These are phyloP conservation scores for Linum usitatissimum DNA, from an alignment of 345 rosid genomes.

Conservation along the genomic window DNA sequence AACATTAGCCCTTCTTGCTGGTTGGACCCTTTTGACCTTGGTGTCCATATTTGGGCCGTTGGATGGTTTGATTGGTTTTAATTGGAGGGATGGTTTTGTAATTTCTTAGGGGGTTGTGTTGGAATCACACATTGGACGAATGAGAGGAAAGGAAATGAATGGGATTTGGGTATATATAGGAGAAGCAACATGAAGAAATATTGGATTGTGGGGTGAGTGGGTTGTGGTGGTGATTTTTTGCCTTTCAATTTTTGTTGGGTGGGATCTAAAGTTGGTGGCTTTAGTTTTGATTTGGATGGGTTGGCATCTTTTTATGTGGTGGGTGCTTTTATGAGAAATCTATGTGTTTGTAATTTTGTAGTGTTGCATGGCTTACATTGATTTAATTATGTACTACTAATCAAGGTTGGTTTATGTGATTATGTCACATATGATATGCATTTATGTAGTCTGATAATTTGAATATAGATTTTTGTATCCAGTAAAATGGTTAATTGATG, in stretches of 20 bases:
- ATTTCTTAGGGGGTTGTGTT: background rate
- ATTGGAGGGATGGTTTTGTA: background rate
- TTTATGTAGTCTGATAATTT: too few relatives aligned
- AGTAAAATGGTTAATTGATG: too few relatives aligned
- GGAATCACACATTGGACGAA: constrained; percentile 4
- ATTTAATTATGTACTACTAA: too few relatives aligned
- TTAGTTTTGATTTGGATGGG: background rate
- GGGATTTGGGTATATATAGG: constrained; percentile 11
- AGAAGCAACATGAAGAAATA: background rate
- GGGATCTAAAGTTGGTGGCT: constrained; percentile 11
- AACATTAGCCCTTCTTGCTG: background rate
- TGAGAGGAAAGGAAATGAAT: constrained; percentile 6
- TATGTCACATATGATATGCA: too few relatives aligned
- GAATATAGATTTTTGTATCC: too few relatives aligned
- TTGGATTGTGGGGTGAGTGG: constrained; percentile 6
- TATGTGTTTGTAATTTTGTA: too few relatives aligned
- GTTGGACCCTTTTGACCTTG: constrained; percentile 14
- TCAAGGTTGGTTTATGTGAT: too few relatives aligned
- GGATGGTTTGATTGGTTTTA: background rate
- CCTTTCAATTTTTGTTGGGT: constrained; percentile 1
- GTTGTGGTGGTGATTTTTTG: background rate
- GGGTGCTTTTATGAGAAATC: too few relatives aligned
- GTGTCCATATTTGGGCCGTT: background rate
- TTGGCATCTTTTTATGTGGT: too few relatives aligned
- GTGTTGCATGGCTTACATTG: too few relatives aligned